Percentiles rank a stretch among this genome's conserved stretches.
phyloP scores from a whole-genome alignment of 306 rosid species.

The Medicago ruthenica region DNA sequence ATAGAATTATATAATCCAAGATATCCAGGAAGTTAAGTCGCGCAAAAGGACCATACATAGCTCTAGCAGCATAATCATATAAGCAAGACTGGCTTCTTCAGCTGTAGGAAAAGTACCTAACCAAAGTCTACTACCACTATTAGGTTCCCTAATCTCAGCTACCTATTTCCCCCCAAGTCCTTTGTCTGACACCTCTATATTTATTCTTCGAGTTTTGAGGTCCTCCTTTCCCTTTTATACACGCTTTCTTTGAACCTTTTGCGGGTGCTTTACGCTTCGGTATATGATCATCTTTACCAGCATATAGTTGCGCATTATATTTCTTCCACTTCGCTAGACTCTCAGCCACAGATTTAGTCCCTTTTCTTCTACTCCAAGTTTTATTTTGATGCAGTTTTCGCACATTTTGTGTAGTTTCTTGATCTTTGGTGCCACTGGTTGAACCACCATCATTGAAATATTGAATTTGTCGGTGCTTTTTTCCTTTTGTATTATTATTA shows the following conservation, averaged over 20 bases:
- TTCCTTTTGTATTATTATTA: too few relatives aligned
- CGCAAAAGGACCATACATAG: slow-evolving; percentile 86
- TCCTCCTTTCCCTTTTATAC: slow-evolving; percentile 99
- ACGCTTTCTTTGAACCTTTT: slow-evolving; percentile 96
- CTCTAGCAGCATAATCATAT: slow-evolving; percentile 93
- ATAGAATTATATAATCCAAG: slow-evolving; percentile 39
- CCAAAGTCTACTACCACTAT: slow-evolving; percentile 81
- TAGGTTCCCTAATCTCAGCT: slow-evolving; percentile 87
- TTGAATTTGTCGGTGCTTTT: too few relatives aligned
- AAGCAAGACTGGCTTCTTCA: slow-evolving; percentile 69
- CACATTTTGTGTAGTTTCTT: too few relatives aligned
- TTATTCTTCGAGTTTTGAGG: slow-evolving; percentile 77
- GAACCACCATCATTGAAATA: too few relatives aligned
- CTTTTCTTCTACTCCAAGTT: slow-evolving; percentile 64
- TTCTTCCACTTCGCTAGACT: slow-evolving; percentile 79
- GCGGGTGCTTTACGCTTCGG: slow-evolving; percentile 65
- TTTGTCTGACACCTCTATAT: slow-evolving; percentile 94
- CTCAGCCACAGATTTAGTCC: slow-evolving; percentile 63
- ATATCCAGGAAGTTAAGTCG: slow-evolving; percentile 75
- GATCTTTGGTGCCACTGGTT: too few relatives aligned
- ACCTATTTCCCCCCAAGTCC: slow-evolving; percentile 99
- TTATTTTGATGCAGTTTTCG: slow-evolving; percentile 25
- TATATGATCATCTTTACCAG: slow-evolving; percentile 38
- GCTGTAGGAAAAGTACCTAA: slow-evolving; percentile 81
- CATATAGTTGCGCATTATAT: slow-evolving; percentile 48